Evolutionary conservation across 805 yeast species (phyloP), one percentile per base, ranked within the genome.

Genomic region (Wickerhamiella australiensis): DNA sequence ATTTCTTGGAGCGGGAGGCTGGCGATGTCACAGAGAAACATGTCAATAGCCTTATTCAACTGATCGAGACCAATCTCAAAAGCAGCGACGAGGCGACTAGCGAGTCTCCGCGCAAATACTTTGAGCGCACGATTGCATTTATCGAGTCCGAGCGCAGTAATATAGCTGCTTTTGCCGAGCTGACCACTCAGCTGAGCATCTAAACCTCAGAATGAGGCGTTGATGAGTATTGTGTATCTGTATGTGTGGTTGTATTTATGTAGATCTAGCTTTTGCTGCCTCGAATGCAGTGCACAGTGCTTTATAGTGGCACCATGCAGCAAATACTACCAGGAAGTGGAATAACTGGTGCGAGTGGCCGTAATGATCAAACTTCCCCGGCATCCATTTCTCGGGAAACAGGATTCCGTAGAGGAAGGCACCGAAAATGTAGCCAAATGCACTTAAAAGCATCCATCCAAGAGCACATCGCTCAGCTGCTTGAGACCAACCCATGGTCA

Each of bases 261-360:
- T 40, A 13, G 37, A 45, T 27, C 17, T 52, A 37, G 42, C n/a
- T 13, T 33, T 43, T n/a, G 33, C 36, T 3, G 22, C 23, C 37
- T 31, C 67, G 59, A 82, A 82, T 23, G 85, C 71, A 7, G 69
- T 70, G 3, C 76, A 59, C 31, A 86, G 66, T 0, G 81, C 94
- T 49, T 58, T 68, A 64, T 82, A 76, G 65, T 87, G 96, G 51
- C 81, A 81, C 50, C 67, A 68, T 0, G 94, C 69, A 72, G 94
- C 94, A 11, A 79, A 56, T 0, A 85, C 87, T 6, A 85, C 94
- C 57, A 82, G 63, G 8, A 82, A 64, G 62, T 85, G 95, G 61
- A 86, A 85, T 8, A 86, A 72, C 60, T 86, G 95, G 62, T 86
- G 96, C 5, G 94, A 82, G 56, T 83, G 82, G 1, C 94, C 94